These are phyloP conservation scores for Zygotorulaspora chibaensis DNA, from an alignment of 805 yeast species.

Conservation along the genomic window DNA sequence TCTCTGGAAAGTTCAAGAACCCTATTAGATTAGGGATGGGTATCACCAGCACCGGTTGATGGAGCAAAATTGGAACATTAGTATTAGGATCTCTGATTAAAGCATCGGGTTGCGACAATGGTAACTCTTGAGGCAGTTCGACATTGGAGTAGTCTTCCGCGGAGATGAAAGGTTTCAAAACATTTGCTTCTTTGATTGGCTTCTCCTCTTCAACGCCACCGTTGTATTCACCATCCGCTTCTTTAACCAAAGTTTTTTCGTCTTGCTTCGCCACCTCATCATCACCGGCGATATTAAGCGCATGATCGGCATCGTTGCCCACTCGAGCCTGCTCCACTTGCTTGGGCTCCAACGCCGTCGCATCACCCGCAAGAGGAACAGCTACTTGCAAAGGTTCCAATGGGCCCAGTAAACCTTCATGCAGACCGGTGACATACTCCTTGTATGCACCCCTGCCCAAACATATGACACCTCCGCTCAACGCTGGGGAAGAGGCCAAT, in stretches of 20 bases:
- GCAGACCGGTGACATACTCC: slow-evolving; percentile 85
- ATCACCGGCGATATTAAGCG: slow-evolving; percentile 9
- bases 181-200: slow-evolving; percentile 22
- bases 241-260: slow-evolving; percentile 6
- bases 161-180: slow-evolving; percentile 59
- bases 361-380: slow-evolving; percentile 10
- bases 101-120: slow-evolving; percentile 28
- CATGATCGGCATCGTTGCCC: slow-evolving; percentile 4
- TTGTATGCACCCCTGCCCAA: slow-evolving; percentile 95
- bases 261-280: slow-evolving; percentile 2
- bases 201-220: slow-evolving; percentile 9
- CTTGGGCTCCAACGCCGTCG: slow-evolving; percentile 8
- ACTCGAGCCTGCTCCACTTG: slow-evolving; percentile 13
- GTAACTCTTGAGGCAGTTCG: slow-evolving; percentile 57
- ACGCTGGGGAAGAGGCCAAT: slow-evolving; percentile 38
- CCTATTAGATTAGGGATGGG: slow-evolving; percentile 79
- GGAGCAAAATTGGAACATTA: slow-evolving; percentile 53
- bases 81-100: slow-evolving; percentile 31
- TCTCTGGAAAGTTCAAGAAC: slow-evolving; percentile 65
- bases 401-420: slow-evolving; percentile 94
- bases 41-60: slow-evolving; percentile 73
- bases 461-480: slow-evolving; percentile 83
- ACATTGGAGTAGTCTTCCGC: slow-evolving; percentile 55
- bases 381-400: slow-evolving; percentile 48
- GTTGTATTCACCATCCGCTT: slow-evolving; percentile 14